These are phyloP conservation scores for Ceratonia siliqua DNA, from an alignment of 306 rosid species.

Conservation along the genomic window DNA sequence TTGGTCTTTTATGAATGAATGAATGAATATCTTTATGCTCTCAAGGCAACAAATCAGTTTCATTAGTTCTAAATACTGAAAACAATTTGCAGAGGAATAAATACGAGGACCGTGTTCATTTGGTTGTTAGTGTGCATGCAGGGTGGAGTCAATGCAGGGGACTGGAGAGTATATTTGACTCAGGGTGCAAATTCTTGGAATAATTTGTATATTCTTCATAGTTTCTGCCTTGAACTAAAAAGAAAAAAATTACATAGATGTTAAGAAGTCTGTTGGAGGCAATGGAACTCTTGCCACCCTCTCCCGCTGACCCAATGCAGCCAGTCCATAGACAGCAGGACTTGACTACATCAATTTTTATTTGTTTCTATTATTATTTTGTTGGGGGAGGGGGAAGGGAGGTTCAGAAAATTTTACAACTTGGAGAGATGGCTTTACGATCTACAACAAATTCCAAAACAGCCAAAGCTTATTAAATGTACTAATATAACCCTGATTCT, in stretches of 20 bases:
- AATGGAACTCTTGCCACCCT: neutral
- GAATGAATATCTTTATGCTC: neutral
- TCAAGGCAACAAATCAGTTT: neutral
- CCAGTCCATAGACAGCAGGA: neutral
- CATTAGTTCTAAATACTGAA: constrained; percentile 1
- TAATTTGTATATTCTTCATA: neutral
- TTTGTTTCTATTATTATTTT: neutral
- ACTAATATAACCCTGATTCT: neutral
- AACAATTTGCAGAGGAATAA: neutral
- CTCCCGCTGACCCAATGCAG: neutral
- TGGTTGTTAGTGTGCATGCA: neutral
- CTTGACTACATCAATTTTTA: neutral
- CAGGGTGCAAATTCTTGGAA: neutral
- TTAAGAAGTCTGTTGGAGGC: neutral
- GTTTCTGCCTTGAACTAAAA: too few species aligned
- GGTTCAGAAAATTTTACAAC: neutral
- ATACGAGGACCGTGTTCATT: neutral
- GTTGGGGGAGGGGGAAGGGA: neutral
- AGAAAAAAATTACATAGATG: constrained; percentile 2
- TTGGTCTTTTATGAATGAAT: constrained; percentile 24
- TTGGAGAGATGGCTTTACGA: neutral
- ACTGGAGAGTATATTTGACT: neutral
- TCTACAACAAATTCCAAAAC: neutral
- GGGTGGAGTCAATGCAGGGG: constrained; percentile 10
- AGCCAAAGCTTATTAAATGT: neutral